Conservation (phyloP, 2,329 filamentous ascomycete species). For the Neonectria sp. region DNA sequence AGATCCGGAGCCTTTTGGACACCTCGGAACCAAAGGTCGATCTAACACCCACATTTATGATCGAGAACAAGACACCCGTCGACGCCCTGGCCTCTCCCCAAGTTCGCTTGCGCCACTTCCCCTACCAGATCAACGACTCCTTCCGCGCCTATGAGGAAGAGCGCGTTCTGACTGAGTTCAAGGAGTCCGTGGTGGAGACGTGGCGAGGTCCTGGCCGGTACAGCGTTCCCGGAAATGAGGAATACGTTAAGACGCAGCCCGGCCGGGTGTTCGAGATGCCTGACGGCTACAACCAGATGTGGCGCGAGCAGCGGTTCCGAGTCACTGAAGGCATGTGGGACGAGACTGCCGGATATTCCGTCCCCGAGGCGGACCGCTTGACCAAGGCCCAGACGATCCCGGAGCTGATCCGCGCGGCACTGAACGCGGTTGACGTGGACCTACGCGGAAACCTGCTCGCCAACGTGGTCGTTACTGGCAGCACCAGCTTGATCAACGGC, state of each 20-base stretch:
- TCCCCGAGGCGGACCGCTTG: conserved; percentile 61
- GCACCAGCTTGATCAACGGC: conserved; percentile 88
- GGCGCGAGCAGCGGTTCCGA: conserved; percentile 88
- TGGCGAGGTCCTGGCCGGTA: conserved; percentile 88
- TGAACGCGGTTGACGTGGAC: conserved; percentile 90
- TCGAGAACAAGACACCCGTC: conserved; percentile 89
- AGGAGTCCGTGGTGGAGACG: conserved; percentile 95
- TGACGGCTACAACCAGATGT: conserved; percentile 96
- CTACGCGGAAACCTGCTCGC: conserved; percentile 85
- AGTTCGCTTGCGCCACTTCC: conserved; percentile 80
- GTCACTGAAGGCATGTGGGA: conserved; percentile 94
- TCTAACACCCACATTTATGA: conserved; percentile 87
- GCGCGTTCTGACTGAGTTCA: conserved; percentile 94
- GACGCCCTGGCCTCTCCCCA: conserved; percentile 88
- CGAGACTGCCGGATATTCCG: conserved; percentile 78
- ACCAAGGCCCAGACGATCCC: conserved; percentile 86
- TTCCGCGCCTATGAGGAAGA: conserved; percentile 92
- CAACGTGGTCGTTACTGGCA: conserved; percentile 95
- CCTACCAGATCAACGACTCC: conserved; percentile 73
- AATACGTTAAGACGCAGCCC: conserved; percentile 79
- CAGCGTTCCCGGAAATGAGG: conserved; percentile 77
- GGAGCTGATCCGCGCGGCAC: conserved; percentile 82
- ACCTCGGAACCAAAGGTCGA: conserved; percentile 78
- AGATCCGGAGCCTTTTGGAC: conserved; percentile 86
- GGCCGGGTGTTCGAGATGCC: conserved; percentile 97